Evolutionary conservation across 352 stramenopile species (phyloP).

Genomic region (Phytopythium kandeliae): DNA sequence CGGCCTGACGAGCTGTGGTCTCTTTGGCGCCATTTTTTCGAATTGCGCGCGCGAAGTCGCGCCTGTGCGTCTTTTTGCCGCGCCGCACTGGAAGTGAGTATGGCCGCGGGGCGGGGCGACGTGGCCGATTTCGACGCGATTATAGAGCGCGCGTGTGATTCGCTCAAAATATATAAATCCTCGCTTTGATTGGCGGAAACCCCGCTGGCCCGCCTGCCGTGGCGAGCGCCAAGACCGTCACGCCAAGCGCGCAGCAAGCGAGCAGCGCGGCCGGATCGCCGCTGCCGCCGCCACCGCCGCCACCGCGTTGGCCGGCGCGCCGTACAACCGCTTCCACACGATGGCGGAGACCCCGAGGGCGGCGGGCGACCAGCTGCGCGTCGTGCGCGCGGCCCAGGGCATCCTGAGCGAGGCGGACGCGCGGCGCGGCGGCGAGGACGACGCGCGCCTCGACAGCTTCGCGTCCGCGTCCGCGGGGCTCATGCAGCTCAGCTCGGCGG

Average conservation of each 20-base stretch:
- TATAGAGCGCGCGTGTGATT: conserved; percentile 7
- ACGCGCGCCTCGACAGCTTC: conserved; percentile 17
- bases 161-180: conserved; percentile 2
- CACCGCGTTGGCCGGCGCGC: too few relatives aligned
- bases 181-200: not conserved
- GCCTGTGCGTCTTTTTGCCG: too few relatives aligned
- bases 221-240: too few relatives aligned
- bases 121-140: not conserved
- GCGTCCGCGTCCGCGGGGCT: conserved; percentile 26
- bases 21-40: not conserved
- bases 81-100: not conserved
- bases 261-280: too few relatives aligned
- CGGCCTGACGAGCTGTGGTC: not conserved
- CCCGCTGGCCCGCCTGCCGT: too few relatives aligned
- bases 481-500: conserved; percentile 49
- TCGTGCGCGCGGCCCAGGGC: conserved; percentile 11
- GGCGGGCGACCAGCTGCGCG: conserved; percentile 14
- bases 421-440: not conserved
- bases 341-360: conserved; percentile 10
- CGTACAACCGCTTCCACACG: conserved; percentile 1
- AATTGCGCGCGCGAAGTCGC: not conserved
- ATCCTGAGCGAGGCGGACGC: not conserved
- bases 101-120: not conserved
- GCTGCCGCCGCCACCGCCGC: too few relatives aligned
- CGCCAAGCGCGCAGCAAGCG: conserved; percentile 4